A percentile compares a stretch with the other conserved stretches of the same genome.
These are phyloP conservation scores for Trichoderma cornu-damae DNA, from an alignment of 2,329 filamentous ascomycete genomes.

Conservation along the genomic window DNA sequence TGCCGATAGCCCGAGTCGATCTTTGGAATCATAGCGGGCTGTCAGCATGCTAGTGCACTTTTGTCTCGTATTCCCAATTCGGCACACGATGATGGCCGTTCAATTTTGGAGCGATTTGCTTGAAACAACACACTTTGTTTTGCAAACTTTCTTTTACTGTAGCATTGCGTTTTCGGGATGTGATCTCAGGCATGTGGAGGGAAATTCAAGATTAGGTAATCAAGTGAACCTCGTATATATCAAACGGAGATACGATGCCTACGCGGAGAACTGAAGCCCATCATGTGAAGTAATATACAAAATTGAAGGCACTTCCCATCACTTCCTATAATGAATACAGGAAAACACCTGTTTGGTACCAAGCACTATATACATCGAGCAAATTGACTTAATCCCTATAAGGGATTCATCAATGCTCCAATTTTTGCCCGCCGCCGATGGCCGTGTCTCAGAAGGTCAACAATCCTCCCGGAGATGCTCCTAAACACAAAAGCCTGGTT, in stretches of 20 bases:
- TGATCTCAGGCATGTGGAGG: background rate
- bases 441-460: constrained; percentile 1
- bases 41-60: background rate
- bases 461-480: constrained; percentile 6
- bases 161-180: constrained; percentile 3
- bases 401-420: no score
- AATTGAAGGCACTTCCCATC: background rate
- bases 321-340: no score
- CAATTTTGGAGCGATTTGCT: background rate
- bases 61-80: constrained; percentile 12
- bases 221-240: background rate
- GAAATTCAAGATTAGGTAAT: background rate
- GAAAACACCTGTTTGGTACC: background rate
- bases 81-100: constrained; percentile 1
- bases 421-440: background rate
- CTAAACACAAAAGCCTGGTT: constrained; percentile 21
- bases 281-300: background rate
- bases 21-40: background rate
- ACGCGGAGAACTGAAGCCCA: background rate
- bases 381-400: no score
- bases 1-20: background rate
- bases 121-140: background rate
- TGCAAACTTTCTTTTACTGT: background rate
- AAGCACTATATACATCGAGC: background rate
- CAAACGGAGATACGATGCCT: background rate